phyloP scores from a whole-genome alignment of 345 rosid species.

The Bruguiera parviflora region DNA sequence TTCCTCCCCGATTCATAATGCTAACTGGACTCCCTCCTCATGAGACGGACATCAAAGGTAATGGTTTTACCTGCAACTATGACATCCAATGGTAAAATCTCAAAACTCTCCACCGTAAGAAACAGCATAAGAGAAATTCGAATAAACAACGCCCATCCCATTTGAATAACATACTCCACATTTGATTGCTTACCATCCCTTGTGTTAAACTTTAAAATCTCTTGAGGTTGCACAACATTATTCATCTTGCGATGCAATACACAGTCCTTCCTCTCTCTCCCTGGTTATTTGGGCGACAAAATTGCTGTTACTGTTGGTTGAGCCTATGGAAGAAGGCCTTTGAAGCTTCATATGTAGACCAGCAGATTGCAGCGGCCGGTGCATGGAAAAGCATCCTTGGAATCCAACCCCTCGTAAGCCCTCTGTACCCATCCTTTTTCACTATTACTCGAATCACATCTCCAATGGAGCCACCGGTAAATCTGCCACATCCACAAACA shows the following conservation, averaged over 20 bases:
- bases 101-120: no score
- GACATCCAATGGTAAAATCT: no score
- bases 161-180: neutral
- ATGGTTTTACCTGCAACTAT: no score
- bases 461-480: conserved; percentile 59
- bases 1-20: no score
- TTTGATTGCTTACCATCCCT: conserved; percentile 9
- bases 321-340: conserved; percentile 68
- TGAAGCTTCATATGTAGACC: conserved; percentile 85
- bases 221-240: conserved; percentile 14
- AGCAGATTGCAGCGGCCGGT: conserved; percentile 97
- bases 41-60: no score
- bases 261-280: conserved; percentile 5
- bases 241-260: conserved; percentile 10
- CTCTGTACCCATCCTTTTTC: conserved; percentile 83
- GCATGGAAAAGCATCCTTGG: conserved; percentile 99
- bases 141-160: no score
- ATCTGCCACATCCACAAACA: conserved; percentile 95
- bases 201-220: conserved; percentile 10
- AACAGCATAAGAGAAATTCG: no score
- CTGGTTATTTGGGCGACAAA: conserved; percentile 34
- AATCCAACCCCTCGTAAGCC: conserved; percentile 88
- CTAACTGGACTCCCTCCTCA: no score
- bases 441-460: conserved; percentile 66
- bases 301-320: conserved; percentile 36